Base-by-base conservation (phyloP, 305 asterid genomes). In the Solanum hybrid region DNA sequence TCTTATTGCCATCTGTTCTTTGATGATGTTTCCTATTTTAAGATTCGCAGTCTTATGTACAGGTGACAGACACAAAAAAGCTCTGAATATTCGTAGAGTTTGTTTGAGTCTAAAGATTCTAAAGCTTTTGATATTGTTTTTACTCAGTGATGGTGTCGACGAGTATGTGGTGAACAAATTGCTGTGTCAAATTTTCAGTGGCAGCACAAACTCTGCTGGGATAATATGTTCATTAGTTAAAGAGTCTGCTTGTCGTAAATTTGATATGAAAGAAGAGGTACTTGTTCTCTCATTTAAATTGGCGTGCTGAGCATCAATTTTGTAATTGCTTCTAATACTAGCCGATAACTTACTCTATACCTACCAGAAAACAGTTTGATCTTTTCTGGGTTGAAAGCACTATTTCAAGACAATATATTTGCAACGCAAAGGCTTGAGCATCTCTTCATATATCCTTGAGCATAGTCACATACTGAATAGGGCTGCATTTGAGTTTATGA, bases 231-330 rank as follows among this genome's bases (percentile, higher is more conserved):
- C 99, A 81, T 75, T 97, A 78, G 92, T 90, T 93, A 97, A 94
- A 92, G 99, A 95, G 93, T 89, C 96, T 85, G 96, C 98, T n/a
- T 94, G 96, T 91, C 98, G 97, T 41, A 95, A 97, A 94, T 97
- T 95, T 93, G 99, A 97, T 94, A 96, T 97, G 97, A 97, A 97
- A 94, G 99, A 96, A 93, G 99, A 97, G 99, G 99, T 97, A 82
- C 79, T 91, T 91, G 92, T 90, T 86, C 26, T 89, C 82, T 85
- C 77, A 85, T 57, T 85, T 85, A 57, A 51, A 31, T 22, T 31
- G 88, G 77, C 77, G 57, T 85, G 45, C 88, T 31, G 41, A 51
- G 88, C 39, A 57, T 57, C 88, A 85, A 20, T 31, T 85, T 57
- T 57, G 11, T 85, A 61, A 32, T 57, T 85, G 45, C 77, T 85